Percentiles rank a stretch among this genome's conserved stretches.
Evolutionary conservation across 2,329 filamentous ascomycete genomes (phyloP).

Genomic region (Colletotrichum spaethianum): DNA sequence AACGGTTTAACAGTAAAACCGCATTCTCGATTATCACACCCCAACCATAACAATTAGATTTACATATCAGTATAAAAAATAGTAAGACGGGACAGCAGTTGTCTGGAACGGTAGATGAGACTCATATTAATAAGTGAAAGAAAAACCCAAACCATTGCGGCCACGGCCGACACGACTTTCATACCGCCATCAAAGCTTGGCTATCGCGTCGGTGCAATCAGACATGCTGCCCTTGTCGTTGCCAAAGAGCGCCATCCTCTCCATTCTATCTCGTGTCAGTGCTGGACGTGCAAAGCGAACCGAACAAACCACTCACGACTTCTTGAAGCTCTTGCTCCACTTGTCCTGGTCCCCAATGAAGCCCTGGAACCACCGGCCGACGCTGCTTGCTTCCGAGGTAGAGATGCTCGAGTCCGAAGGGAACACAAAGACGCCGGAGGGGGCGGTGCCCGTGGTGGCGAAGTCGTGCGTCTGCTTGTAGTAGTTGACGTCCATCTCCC

Average conservation of each 20-base stretch:
- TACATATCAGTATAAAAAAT: neutral
- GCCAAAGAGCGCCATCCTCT: slow-evolving; percentile 67
- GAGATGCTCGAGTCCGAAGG: slow-evolving; percentile 57
- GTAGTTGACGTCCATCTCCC: slow-evolving; percentile 67
- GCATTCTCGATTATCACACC: neutral
- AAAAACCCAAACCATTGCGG: neutral
- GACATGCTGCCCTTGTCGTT: slow-evolving; percentile 68
- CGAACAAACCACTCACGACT: slow-evolving; percentile 45
- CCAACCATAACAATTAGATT: neutral
- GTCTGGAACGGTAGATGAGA: neutral
- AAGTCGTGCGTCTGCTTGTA: slow-evolving; percentile 58
- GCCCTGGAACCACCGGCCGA: slow-evolving; percentile 51
- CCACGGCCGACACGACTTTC: too few relatives aligned
- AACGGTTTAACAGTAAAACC: too few relatives aligned
- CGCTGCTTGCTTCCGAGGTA: slow-evolving; percentile 52
- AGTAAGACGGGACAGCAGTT: neutral
- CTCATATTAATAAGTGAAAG: too few relatives aligned
- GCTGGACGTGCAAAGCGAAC: slow-evolving; percentile 65
- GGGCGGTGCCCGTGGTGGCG: slow-evolving; percentile 48
- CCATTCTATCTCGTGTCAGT: slow-evolving; percentile 13
- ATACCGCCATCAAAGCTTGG: neutral
- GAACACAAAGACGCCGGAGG: slow-evolving; percentile 57
- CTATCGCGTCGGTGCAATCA: slow-evolving; percentile 60
- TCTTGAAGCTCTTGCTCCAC: slow-evolving; percentile 21
- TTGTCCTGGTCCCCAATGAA: slow-evolving; percentile 56